A percentile compares a stretch with the other conserved stretches of the same genome.
Conservation (phyloP, 257 asterid species). For the Osmanthus fragrans region DNA sequence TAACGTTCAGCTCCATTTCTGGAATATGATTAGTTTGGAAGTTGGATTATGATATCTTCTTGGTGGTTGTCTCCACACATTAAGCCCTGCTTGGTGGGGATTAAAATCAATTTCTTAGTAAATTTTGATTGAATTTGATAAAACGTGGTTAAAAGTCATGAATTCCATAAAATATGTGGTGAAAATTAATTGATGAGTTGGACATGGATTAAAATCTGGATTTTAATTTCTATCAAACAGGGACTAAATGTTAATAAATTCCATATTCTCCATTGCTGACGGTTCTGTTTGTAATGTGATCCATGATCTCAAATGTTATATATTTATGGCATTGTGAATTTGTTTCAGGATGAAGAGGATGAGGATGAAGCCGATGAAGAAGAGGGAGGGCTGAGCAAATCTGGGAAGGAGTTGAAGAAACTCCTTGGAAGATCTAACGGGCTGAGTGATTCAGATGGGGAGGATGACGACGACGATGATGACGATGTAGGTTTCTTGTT, state of each 20-base stretch:
- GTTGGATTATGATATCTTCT: conserved; percentile 7
- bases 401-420: conserved; percentile 96
- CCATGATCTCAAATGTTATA: neutral
- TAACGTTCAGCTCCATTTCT: neutral
- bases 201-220: too few relatives aligned
- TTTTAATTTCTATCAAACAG: too few relatives aligned
- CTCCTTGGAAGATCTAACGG: conserved; percentile 91
- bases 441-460: conserved; percentile 78
- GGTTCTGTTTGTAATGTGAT: conserved; percentile 18
- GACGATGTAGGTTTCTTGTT: conserved; percentile 66
- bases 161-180: too few relatives aligned
- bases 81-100: neutral
- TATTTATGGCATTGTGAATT: conserved; percentile 1
- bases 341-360: conserved; percentile 86
- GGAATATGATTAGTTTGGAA: neutral
- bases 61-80: neutral
- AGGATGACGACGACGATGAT: conserved; percentile 76
- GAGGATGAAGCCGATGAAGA: conserved; percentile 85
- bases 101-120: too few relatives aligned
- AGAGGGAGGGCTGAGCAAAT: conserved; percentile 87
- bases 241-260: neutral
- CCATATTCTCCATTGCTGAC: neutral
- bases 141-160: too few relatives aligned
- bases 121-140: too few relatives aligned
- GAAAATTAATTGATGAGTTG: too few relatives aligned